Evolutionary conservation across 148 eudicot species (phyloP).

Genomic region (Amaranthus hypochondriacus): DNA sequence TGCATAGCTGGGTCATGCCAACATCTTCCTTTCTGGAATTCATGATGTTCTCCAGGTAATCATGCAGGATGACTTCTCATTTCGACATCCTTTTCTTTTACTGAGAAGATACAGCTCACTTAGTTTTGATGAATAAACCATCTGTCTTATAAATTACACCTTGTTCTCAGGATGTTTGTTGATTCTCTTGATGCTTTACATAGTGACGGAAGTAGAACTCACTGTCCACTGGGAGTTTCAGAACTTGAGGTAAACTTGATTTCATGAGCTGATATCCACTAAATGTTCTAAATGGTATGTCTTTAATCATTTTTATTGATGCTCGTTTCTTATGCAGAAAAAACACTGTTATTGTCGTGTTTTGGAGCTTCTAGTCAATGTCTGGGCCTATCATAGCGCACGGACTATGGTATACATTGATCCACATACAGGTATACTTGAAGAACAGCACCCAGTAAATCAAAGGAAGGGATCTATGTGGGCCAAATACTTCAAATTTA

Average conservation of each 20-base stretch:
- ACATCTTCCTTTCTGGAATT: conserved; percentile 96
- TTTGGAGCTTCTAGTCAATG: conserved; percentile 79
- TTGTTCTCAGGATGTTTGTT: conserved; percentile 73
- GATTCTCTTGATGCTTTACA: conserved; percentile 80
- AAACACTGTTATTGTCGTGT: conserved; percentile 85
- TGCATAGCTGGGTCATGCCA: conserved; percentile 99
- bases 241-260: conserved; percentile 54
- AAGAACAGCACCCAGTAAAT: conserved; percentile 84
- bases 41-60: conserved; percentile 82
- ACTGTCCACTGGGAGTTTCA: conserved; percentile 68
- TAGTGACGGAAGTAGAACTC: conserved; percentile 38
- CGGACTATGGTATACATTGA: conserved; percentile 78
- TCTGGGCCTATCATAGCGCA: conserved; percentile 99
- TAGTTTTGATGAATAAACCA: not conserved
- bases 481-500: conserved; percentile 68
- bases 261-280: not conserved
- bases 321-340: conserved; percentile 39
- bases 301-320: not conserved
- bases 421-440: conserved; percentile 59
- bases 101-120: not conserved
- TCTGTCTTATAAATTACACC: not conserved
- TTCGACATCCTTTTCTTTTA: not conserved
- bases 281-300: not conserved
- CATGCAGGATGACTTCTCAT: not conserved
- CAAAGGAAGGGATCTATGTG: conserved; percentile 75